Evolutionary conservation across 78 protist genomes (phyloP).

Genomic region (Bodo saltans): DNA sequence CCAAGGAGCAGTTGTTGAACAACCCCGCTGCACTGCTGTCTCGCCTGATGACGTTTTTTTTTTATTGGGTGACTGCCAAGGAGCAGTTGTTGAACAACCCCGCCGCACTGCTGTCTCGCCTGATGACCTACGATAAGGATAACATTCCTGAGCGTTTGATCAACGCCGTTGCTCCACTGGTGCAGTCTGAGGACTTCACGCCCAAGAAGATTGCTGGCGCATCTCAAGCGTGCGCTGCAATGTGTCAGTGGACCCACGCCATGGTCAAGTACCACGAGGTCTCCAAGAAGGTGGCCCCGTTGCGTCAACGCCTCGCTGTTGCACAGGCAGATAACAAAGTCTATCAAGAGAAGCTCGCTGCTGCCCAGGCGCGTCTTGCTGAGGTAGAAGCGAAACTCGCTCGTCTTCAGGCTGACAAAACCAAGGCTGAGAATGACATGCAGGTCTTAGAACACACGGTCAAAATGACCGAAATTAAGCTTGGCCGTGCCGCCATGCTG

Average conservation of each 20-base stretch:
- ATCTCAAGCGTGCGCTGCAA: not conserved
- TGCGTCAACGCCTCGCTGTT: not conserved
- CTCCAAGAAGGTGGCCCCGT: slow-evolving; percentile 5
- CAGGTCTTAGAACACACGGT: not conserved
- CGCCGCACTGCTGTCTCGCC: slow-evolving; percentile 37
- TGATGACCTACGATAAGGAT: slow-evolving; percentile 15
- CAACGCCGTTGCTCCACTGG: slow-evolving; percentile 10
- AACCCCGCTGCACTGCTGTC: slow-evolving; percentile 45
- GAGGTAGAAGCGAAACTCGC: not conserved
- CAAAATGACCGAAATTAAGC: slow-evolving; percentile 41
- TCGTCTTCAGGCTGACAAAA: not conserved
- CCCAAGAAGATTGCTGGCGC: slow-evolving; percentile 15
- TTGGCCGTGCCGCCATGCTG: slow-evolving; percentile 19
- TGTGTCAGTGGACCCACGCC: slow-evolving; percentile 21
- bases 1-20: slow-evolving; percentile 37
- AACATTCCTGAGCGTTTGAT: not conserved
- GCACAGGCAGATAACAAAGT: not conserved
- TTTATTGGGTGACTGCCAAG: no score
- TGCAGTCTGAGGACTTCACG: slow-evolving; percentile 10
- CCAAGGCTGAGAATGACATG: not conserved
- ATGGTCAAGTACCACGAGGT: slow-evolving; percentile 7
- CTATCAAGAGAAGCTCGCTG: not conserved
- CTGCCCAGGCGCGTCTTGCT: not conserved
- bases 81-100: slow-evolving; percentile 41
- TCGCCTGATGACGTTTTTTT: slow-evolving; percentile 1